phyloP scores from a whole-genome alignment of 371 early-diverging fungal species.

The Conidiobolus incongruus region DNA sequence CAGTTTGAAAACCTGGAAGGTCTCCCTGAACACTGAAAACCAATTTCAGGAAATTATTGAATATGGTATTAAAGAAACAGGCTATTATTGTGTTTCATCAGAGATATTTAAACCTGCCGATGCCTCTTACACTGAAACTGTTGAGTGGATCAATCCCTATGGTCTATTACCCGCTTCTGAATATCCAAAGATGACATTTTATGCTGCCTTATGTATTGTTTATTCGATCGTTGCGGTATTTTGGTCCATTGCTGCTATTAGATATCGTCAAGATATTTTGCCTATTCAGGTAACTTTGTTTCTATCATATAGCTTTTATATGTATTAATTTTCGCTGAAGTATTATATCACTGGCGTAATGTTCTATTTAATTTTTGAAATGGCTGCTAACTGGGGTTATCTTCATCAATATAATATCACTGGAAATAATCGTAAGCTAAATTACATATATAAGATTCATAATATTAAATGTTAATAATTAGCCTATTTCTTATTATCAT shows the following conservation, averaged over 20 bases:
- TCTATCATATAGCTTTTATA: neutral
- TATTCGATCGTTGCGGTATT: constrained; percentile 44
- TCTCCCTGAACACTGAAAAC: constrained; percentile 1
- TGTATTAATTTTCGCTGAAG: constrained; percentile 9
- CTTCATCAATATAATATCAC: constrained; percentile 51
- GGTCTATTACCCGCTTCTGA: constrained; percentile 65
- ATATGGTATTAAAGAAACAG: neutral
- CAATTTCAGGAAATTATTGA: neutral
- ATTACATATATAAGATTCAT: constrained; percentile 4
- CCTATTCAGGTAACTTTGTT: constrained; percentile 33
- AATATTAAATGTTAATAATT: constrained; percentile 3
- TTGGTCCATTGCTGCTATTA: constrained; percentile 54
- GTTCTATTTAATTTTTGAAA: constrained; percentile 64
- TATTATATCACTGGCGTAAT: constrained; percentile 67
- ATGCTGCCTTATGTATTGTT: constrained; percentile 34
- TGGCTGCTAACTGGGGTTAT: constrained; percentile 74
- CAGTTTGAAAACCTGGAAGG: too few species aligned
- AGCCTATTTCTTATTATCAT: constrained; percentile 27
- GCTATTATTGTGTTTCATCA: constrained; percentile 2
- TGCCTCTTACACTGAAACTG: constrained; percentile 5
- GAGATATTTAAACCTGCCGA: neutral
- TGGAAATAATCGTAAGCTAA: constrained; percentile 27
- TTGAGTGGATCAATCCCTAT: constrained; percentile 53
- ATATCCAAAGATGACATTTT: constrained; percentile 60
- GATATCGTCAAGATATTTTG: constrained; percentile 67